Evolutionary conservation across 2,329 filamentous ascomycete species (phyloP), one percentile per base, ranked within the genome.

Genomic region (Aspergillus sp.): DNA sequence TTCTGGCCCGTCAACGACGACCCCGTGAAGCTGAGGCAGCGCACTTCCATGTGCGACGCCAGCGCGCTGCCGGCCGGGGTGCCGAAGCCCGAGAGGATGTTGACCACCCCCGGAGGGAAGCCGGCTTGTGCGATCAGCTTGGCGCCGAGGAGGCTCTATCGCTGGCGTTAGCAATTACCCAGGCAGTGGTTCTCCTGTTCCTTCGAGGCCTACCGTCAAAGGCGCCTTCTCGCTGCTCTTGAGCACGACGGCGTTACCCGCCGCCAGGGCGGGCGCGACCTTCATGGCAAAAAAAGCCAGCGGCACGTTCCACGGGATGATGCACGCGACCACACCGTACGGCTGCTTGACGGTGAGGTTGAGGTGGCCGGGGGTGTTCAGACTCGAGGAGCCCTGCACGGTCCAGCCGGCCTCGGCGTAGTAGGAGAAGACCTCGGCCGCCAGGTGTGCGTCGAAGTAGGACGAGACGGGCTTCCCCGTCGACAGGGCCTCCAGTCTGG

Each of bases 211-310:
- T 58, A 81, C 80, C 2, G 81, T 81, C 47, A 88, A 67, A 0
- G 85, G 85, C 0, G 84, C 81, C 59, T 84, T 78, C 69, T 88
- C 84, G 54, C 80, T 83, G 9, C 81, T 81, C 70, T 88, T 87
- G 25, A 87, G 65, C 2, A 87, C 68, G 38, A 87, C 78, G 19
- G 77, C 81, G 62, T 86, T 86, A 32, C 82, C 82, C 43, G 78
- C 77, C 1, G 82, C 82, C 25, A 87, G 71, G 0, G 83, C 84
- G 0, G 84, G 82, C 2, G 81, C 83, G 31, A 84, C 69, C 67
- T 87, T 87, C 68, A 68, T 65, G 0, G 66, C 70, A 23, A 80
- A 71, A 55, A 78, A 76, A 1, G 76, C 50, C 2, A 82, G 58
- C 0, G 81, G 75, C 0, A 72, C 74, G 56, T 84, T 84, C 80